Evolutionary conservation across 2,329 filamentous ascomycete genomes (phyloP).

Genomic region (Penicillium psychrosexuale): DNA sequence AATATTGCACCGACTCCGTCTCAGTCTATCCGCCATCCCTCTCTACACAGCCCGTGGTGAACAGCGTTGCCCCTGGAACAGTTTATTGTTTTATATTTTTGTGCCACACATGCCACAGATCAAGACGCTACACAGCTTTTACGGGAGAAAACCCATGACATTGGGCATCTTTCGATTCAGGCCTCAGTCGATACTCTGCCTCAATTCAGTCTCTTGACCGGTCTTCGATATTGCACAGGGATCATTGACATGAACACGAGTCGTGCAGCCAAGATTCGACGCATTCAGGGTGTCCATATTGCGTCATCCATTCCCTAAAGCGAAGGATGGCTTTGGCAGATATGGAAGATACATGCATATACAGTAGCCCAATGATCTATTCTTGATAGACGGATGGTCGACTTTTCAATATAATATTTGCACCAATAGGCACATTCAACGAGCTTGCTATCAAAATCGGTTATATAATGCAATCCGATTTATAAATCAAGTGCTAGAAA

Average conservation of each 20-base stretch:
- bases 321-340: neutral
- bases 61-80: neutral
- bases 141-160: neutral
- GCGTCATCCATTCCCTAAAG: neutral
- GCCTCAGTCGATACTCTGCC: neutral
- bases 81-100: neutral
- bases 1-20: constrained; percentile 7
- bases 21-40: neutral
- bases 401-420: neutral
- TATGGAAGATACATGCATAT: neutral
- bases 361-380: neutral
- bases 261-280: neutral
- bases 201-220: neutral
- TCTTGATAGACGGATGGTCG: neutral
- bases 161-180: neutral
- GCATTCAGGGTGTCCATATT: neutral
- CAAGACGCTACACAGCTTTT: neutral
- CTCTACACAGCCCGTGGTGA: neutral
- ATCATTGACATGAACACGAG: neutral
- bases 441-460: neutral
- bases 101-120: neutral
- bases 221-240: neutral
- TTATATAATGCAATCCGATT: neutral
- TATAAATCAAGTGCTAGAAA: no score
- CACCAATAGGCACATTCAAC: neutral